A percentile compares a stretch with the other conserved stretches of the same genome.
Evolutionary conservation across 2,329 filamentous ascomycete genomes (phyloP).

Genomic region (Dothistroma septosporum): DNA sequence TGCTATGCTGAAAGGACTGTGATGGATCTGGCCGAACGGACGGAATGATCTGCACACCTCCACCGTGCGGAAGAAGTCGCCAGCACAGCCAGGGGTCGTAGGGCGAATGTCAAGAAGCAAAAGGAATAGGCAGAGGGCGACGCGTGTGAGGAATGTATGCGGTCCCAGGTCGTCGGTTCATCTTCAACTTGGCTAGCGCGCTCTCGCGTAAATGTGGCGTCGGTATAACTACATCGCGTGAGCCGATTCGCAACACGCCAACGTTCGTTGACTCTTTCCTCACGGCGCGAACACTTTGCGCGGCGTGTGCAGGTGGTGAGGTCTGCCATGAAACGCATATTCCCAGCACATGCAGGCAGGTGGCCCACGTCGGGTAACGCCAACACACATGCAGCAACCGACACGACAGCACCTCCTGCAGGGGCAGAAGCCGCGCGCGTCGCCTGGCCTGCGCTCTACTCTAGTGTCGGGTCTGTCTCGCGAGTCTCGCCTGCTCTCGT

Average conservation of each 20-base stretch:
- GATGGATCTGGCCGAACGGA: background rate
- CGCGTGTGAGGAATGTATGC: background rate
- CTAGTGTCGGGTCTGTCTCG: background rate
- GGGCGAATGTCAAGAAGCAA: background rate
- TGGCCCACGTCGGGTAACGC: background rate
- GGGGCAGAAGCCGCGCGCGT: background rate
- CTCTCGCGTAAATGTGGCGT: background rate
- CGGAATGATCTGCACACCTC: background rate
- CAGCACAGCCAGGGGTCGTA: background rate
- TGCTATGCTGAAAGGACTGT: background rate
- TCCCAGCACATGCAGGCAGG: background rate
- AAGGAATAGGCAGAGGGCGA: background rate
- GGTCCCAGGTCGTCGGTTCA: background rate
- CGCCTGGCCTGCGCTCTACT: background rate
- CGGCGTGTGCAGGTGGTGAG: too few relatives aligned
- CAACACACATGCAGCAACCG: too few relatives aligned
- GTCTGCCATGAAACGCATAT: background rate
- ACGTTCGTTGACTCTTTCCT: background rate
- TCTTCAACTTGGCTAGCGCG: background rate
- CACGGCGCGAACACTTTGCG: background rate
- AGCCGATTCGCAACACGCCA: background rate
- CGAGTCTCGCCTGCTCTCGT: background rate
- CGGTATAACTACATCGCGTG: background rate
- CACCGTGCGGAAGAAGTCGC: background rate
- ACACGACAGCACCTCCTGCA: background rate